A percentile compares a stretch with the other conserved stretches of the same genome.
Evolutionary conservation across 2,329 filamentous ascomycete species (phyloP).

Genomic region (Balansia obtecta): DNA sequence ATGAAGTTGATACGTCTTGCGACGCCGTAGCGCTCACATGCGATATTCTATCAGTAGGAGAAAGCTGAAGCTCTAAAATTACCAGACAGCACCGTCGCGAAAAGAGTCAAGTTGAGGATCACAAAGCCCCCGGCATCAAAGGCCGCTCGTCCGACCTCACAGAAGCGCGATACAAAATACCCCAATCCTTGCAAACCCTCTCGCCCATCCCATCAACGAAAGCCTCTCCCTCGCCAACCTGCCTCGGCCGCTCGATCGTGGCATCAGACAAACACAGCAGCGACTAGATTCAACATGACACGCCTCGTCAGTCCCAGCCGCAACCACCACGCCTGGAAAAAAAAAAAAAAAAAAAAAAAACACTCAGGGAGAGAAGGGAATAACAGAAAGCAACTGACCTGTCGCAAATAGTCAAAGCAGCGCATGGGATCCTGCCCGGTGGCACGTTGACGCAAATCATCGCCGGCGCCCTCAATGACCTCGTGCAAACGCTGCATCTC

Average conservation of each 20-base stretch:
- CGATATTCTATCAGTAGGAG: neutral
- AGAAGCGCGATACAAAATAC: slow-evolving; percentile 1
- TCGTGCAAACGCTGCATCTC: slow-evolving; percentile 2
- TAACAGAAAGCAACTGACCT: neutral
- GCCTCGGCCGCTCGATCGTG: slow-evolving; percentile 5
- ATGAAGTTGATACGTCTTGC: neutral
- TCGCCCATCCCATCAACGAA: slow-evolving; percentile 4
- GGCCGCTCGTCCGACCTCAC: slow-evolving; percentile 1
- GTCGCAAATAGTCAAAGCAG: slow-evolving; percentile 7
- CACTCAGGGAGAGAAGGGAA: too few species aligned
- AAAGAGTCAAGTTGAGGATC: neutral
- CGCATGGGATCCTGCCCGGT: too few species aligned
- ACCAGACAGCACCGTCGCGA: neutral
- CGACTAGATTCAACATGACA: neutral
- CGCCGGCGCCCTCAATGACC: too few species aligned
- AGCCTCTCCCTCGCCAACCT: neutral
- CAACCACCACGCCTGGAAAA: too few species aligned
- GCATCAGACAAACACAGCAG: slow-evolving; percentile 5
- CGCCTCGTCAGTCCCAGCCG: neutral
- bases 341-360: too few species aligned
- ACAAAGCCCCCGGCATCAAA: neutral
- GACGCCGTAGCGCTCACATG: neutral
- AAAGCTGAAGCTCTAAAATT: neutral
- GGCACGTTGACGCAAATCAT: too few species aligned
- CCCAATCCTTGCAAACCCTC: slow-evolving; percentile 5